Conservation (phyloP, 257 asterid species). For the Salvia rosmarinus region DNA sequence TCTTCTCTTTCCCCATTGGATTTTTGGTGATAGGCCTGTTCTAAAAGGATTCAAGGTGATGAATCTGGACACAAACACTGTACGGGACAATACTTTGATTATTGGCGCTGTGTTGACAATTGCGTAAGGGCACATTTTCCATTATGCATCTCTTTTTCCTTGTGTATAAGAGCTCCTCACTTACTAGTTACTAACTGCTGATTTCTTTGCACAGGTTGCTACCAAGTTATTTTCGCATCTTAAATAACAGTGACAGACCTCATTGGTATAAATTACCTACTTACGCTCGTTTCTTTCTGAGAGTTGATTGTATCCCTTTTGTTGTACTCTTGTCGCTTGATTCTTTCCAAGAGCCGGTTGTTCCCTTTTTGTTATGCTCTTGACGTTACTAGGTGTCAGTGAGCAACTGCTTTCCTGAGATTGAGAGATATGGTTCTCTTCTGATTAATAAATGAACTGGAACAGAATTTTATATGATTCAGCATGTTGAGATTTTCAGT, state of each 20-base stretch:
- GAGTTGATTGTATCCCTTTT: slow-evolving; percentile 25
- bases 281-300: slow-evolving; percentile 21
- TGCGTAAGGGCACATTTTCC: slow-evolving; percentile 41
- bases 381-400: slow-evolving; percentile 25
- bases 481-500: slow-evolving; percentile 22
- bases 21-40: slow-evolving; percentile 55
- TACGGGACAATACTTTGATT: slow-evolving; percentile 88
- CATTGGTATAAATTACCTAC: slow-evolving; percentile 29
- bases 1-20: not conserved
- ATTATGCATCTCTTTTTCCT: no score
- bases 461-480: slow-evolving; percentile 13
- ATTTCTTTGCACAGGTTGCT: slow-evolving; percentile 46
- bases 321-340: slow-evolving; percentile 10
- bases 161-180: not conserved
- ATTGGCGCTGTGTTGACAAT: slow-evolving; percentile 77
- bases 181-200: slow-evolving; percentile 1
- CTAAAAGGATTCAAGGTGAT: slow-evolving; percentile 68
- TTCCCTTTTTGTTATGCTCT: slow-evolving; percentile 28
- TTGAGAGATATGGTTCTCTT: slow-evolving; percentile 32
- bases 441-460: slow-evolving; percentile 35
- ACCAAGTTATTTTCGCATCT: slow-evolving; percentile 51
- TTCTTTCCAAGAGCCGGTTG: not conserved
- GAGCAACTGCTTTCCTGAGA: slow-evolving; percentile 22
- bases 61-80: slow-evolving; percentile 81
- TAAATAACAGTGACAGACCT: slow-evolving; percentile 37